phyloP scores from a whole-genome alignment of 148 eudicot species.

The Euryodendron excelsum region DNA sequence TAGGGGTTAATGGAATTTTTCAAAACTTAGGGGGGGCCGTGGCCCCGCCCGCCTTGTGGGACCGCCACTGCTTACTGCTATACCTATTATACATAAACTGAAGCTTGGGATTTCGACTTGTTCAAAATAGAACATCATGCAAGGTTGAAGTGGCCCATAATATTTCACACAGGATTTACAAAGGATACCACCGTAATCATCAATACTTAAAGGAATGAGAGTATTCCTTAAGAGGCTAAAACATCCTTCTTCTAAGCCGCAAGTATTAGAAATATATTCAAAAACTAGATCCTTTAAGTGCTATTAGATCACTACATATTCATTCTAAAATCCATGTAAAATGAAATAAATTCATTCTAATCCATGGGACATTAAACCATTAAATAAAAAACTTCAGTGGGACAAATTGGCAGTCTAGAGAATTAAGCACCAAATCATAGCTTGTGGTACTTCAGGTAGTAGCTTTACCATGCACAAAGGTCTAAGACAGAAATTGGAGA shows the following conservation, averaged over 20 bases:
- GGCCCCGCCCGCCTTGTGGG: too few relatives aligned
- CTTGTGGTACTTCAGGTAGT: neutral
- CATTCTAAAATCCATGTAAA: neutral
- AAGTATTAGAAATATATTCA: neutral
- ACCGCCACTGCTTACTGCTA: too few relatives aligned
- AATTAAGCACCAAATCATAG: constrained; percentile 1
- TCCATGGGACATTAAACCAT: neutral
- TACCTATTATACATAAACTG: too few relatives aligned
- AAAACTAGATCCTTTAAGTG: neutral
- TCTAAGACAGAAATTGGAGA: neutral
- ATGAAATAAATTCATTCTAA: neutral
- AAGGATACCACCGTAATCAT: neutral
- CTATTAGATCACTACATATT: neutral
- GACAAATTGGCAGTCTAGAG: neutral
- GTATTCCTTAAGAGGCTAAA: neutral
- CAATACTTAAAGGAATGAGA: neutral
- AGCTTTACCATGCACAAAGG: neutral
- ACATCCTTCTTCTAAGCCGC: neutral
- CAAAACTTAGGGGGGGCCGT: too few relatives aligned
- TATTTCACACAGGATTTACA: neutral
- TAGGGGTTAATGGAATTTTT: too few relatives aligned
- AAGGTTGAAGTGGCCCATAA: neutral
- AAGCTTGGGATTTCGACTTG: neutral
- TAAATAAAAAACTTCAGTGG: neutral
- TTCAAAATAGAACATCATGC: neutral